A percentile compares a stretch with the other conserved stretches of the same genome.
Conservation (phyloP, 352 stramenopile species). For the Achlya hypogyna region DNA sequence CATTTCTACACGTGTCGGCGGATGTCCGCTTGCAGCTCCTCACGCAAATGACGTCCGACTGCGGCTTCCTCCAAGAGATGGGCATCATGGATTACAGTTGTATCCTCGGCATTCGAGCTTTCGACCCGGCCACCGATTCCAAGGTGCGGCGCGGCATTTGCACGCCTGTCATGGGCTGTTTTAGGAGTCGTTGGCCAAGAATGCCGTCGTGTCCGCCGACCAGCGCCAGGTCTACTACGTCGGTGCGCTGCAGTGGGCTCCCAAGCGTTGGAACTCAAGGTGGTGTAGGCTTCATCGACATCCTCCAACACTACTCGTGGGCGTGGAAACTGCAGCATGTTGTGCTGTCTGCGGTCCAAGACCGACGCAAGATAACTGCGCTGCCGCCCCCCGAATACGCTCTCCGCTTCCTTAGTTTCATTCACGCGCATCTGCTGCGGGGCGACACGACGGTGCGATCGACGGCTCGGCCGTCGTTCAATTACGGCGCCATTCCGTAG, state of each 20-base stretch:
- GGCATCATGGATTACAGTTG: conserved; percentile 86
- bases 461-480: conserved; percentile 24
- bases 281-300: conserved; percentile 53
- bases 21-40: conserved; percentile 63
- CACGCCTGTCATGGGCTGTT: conserved; percentile 21
- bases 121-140: conserved; percentile 36
- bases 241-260: conserved; percentile 20
- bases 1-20: conserved; percentile 57
- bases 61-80: conserved; percentile 73
- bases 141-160: conserved; percentile 31
- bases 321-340: conserved; percentile 81
- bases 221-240: conserved; percentile 70
- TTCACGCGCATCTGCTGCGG: conserved; percentile 73
- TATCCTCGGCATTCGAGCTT: conserved; percentile 61
- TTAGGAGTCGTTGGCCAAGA: conserved; percentile 25
- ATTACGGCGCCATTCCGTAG: conserved; percentile 11
- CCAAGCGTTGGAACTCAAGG: not conserved
- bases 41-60: conserved; percentile 75
- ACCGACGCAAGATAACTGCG: conserved; percentile 71
- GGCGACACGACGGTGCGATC: conserved; percentile 44
- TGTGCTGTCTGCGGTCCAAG: conserved; percentile 50
- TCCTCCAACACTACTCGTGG: conserved; percentile 79
- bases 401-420: conserved; percentile 77
- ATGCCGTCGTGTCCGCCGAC: conserved; percentile 70
- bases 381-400: conserved; percentile 75